Conservation (phyloP, 371 early-diverging fungal genomes). For the Racocetra persica region DNA sequence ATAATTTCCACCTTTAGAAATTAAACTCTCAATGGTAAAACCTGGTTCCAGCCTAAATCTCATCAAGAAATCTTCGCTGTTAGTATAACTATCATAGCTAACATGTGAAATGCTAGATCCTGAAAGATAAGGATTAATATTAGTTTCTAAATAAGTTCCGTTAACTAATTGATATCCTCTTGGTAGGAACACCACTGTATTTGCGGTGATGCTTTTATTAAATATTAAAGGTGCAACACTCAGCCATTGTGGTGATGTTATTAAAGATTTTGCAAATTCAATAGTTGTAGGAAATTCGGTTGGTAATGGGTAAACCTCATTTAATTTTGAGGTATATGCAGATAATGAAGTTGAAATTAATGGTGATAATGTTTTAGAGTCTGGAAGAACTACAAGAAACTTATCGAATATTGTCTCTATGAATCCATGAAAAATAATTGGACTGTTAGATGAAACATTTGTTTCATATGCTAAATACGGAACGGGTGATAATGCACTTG, state of each 20-base stretch:
- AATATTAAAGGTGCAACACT: background rate
- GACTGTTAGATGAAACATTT: background rate
- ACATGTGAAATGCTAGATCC: slow-evolving; percentile 65
- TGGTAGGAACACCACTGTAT: background rate
- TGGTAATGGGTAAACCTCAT: background rate
- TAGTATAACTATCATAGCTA: slow-evolving; percentile 48
- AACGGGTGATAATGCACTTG: slow-evolving; percentile 44
- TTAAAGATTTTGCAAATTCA: background rate
- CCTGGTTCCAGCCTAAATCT: slow-evolving; percentile 50
- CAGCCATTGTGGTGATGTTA: background rate
- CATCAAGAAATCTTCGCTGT: slow-evolving; percentile 64
- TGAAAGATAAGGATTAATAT: slow-evolving; percentile 48
- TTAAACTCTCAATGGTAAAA: slow-evolving; percentile 43
- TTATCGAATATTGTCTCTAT: slow-evolving; percentile 42
- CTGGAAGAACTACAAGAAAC: slow-evolving; percentile 32
- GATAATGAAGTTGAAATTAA: background rate
- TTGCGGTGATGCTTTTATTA: background rate
- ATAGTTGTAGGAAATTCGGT: background rate
- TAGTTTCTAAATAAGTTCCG: slow-evolving; percentile 48
- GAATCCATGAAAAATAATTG: slow-evolving; percentile 28
- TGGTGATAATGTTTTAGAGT: background rate
- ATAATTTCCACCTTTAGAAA: slow-evolving; percentile 20
- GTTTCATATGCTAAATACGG: background rate
- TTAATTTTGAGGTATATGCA: background rate
- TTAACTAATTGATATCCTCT: background rate